Evolutionary conservation across 148 eudicot species (phyloP).

Genomic region (Heliamphora exappendiculata): DNA sequence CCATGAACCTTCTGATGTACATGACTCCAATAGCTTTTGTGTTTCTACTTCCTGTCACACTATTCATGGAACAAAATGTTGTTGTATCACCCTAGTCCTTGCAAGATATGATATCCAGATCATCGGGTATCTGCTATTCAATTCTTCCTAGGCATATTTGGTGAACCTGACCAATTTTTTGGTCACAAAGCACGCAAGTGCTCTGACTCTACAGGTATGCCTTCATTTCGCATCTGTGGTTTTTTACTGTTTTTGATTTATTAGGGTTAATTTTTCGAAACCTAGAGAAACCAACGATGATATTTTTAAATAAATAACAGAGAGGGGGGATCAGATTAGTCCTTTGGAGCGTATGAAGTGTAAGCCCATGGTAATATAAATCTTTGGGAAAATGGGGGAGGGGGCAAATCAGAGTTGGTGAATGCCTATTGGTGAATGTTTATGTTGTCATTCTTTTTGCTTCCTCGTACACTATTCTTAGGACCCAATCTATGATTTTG

Average conservation of each 20-base stretch:
- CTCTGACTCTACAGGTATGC: conserved; percentile 88
- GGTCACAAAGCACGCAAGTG: conserved; percentile 96
- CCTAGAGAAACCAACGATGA: neutral
- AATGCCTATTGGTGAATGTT: neutral
- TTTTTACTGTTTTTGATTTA: neutral
- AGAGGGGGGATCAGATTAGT: neutral
- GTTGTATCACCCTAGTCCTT: conserved; percentile 72
- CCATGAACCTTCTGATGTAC: conserved; percentile 88
- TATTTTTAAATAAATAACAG: neutral
- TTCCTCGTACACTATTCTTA: neutral
- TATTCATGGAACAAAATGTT: conserved; percentile 81
- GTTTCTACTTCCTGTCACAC: conserved; percentile 77
- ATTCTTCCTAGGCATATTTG: conserved; percentile 82
- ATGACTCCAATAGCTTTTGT: conserved; percentile 96
- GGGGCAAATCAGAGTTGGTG: neutral
- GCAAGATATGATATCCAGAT: conserved; percentile 75
- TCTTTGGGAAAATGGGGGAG: neutral
- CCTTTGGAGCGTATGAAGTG: neutral
- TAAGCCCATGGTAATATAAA: neutral
- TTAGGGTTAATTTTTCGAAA: neutral
- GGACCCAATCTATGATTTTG: neutral
- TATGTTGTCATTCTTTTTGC: neutral
- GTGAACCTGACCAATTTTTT: conserved; percentile 92
- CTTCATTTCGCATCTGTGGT: neutral
- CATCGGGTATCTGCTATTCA: conserved; percentile 75